Conservation (phyloP, 2,329 filamentous ascomycete genomes). For the Phyllosticta citriasiana region DNA sequence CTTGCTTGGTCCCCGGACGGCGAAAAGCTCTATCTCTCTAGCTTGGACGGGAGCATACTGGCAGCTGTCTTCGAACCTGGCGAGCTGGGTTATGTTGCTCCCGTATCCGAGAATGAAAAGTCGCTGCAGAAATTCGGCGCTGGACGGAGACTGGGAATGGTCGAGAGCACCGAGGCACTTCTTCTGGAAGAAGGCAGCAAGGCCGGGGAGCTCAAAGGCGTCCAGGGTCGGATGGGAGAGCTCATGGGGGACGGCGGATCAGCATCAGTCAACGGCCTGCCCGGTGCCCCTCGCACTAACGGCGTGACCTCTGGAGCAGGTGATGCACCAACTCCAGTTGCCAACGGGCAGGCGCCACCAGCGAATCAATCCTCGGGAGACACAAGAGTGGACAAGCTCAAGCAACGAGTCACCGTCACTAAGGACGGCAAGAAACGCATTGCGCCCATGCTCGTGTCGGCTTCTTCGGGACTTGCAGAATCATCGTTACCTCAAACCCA, state of each 20-base stretch:
- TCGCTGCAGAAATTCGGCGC: constrained; percentile 87
- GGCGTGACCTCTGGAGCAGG: constrained; percentile 23
- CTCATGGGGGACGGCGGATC: constrained; percentile 71
- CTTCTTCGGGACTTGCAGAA: constrained; percentile 74
- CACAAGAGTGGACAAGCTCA: constrained; percentile 58
- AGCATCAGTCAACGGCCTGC: constrained; percentile 42
- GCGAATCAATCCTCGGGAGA: constrained; percentile 32
- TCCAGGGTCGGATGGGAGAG: constrained; percentile 95
- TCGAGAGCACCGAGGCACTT: constrained; percentile 84
- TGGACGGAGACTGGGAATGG: constrained; percentile 78
- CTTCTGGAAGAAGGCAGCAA: constrained; percentile 86
- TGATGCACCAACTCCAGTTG: constrained; percentile 17
- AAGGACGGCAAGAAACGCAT: constrained; percentile 97
- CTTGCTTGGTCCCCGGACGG: constrained; percentile 91
- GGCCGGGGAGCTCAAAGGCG: constrained; percentile 77
- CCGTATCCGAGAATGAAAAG: constrained; percentile 81
- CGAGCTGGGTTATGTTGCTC: constrained; percentile 82
- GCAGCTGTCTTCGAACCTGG: constrained; percentile 72
- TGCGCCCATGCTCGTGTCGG: constrained; percentile 74
- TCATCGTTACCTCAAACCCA: constrained; percentile 85
- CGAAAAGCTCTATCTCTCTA: constrained; percentile 73
- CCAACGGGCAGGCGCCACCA: constrained; percentile 31
- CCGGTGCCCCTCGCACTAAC: constrained; percentile 33
- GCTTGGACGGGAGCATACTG: constrained; percentile 81
- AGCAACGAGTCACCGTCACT: constrained; percentile 85